Conservation (phyloP, 1,284 basidiomycete species). For the Rhodotorula sp. region DNA sequence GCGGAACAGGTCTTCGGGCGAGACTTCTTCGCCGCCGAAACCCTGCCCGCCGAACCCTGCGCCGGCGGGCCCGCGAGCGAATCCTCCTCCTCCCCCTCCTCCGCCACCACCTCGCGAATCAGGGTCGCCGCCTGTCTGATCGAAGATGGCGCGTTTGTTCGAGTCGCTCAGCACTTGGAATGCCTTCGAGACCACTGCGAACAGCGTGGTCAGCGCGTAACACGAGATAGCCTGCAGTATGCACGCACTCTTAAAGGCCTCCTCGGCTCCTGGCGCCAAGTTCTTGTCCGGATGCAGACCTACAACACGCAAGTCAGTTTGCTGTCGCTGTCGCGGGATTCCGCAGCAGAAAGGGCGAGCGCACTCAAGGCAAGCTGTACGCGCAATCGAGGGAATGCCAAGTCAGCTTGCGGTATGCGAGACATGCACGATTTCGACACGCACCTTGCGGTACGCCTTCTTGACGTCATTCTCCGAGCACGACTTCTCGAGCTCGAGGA, state of each 20-base stretch:
- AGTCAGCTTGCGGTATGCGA: background rate
- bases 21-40: constrained; percentile 71
- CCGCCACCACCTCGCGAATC: constrained; percentile 65
- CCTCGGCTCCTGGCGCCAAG: constrained; percentile 94
- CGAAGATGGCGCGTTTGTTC: constrained; percentile 87
- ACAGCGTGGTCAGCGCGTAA: background rate
- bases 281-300: constrained; percentile 46
- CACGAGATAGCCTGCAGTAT: constrained; percentile 1
- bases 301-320: constrained; percentile 2
- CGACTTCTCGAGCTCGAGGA: constrained; percentile 76
- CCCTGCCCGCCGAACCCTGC: background rate
- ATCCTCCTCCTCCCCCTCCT: constrained; percentile 48
- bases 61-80: constrained; percentile 11
- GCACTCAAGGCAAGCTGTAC: constrained; percentile 3
- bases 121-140: constrained; percentile 80
- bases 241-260: constrained; percentile 92
- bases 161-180: constrained; percentile 59
- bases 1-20: constrained; percentile 95
- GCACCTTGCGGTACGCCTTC: constrained; percentile 94
- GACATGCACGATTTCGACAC: constrained; percentile 33
- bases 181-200: constrained; percentile 84
- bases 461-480: constrained; percentile 91
- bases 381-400: background rate
- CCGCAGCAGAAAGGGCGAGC: background rate
- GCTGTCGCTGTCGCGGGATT: too few relatives aligned